Percentiles rank a stretch among this genome's conserved stretches.
phyloP scores from a whole-genome alignment of 2,329 filamentous ascomycete species.

The Blastomyces silverae region DNA sequence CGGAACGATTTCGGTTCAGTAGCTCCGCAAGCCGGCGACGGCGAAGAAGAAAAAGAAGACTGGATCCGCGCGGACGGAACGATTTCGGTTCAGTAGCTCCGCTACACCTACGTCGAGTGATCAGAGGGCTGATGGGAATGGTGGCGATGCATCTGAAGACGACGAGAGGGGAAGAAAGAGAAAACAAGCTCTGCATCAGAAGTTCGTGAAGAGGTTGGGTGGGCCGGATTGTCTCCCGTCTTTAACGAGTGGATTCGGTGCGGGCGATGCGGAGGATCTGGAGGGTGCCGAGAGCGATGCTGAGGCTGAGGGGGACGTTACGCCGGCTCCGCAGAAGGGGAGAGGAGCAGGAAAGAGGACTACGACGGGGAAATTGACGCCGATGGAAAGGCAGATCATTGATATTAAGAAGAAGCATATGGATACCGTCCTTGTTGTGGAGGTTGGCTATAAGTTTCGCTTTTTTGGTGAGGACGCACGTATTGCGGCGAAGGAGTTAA shows the following conservation, averaged over 20 bases:
- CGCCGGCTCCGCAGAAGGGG: constrained; percentile 41
- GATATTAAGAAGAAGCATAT: constrained; percentile 88
- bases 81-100: constrained; percentile 53
- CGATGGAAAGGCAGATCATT: constrained; percentile 86
- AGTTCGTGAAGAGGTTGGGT: constrained; percentile 86
- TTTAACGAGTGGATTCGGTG: constrained; percentile 51
- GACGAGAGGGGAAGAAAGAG: constrained; percentile 49
- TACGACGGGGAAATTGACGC: constrained; percentile 76
- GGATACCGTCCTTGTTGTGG: constrained; percentile 83
- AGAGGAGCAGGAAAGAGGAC: constrained; percentile 57
- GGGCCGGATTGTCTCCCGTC: constrained; percentile 71
- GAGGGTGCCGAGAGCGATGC: constrained; percentile 56
- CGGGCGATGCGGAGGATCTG: constrained; percentile 50
- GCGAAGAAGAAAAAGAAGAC: constrained; percentile 26
- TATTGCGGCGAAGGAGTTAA: constrained; percentile 78
- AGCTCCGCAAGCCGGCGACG: constrained; percentile 14
- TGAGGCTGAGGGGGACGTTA: constrained; percentile 51
- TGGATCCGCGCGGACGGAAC: constrained; percentile 49
- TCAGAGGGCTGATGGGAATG: constrained; percentile 32
- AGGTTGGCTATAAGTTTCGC: constrained; percentile 96
- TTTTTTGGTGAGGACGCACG: constrained; percentile 96
- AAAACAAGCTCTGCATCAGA: constrained; percentile 68
- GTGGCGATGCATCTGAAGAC: constrained; percentile 37
- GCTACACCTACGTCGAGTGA: constrained; percentile 25
- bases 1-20: too few relatives aligned